phyloP scores from a whole-genome alignment of 2,329 filamentous ascomycete genomes.

The Stagonosporopsis tanaceti region DNA sequence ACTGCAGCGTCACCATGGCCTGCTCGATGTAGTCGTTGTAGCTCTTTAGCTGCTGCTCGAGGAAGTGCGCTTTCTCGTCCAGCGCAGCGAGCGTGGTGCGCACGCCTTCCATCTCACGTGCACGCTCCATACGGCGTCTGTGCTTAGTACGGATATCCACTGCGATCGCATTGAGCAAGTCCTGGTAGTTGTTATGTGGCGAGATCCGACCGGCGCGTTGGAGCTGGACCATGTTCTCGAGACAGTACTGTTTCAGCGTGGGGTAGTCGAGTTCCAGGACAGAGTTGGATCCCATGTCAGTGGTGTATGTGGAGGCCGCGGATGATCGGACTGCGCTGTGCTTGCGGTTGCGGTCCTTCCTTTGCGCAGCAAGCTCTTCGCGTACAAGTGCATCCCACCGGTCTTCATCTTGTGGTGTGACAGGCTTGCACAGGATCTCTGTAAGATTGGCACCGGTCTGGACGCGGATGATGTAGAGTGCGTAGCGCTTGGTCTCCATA shows the following conservation, averaged over 20 bases:
- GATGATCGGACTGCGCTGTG: slow-evolving; percentile 69
- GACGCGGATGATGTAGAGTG: slow-evolving; percentile 96
- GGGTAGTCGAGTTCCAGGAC: slow-evolving; percentile 92
- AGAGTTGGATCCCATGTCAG: slow-evolving; percentile 53
- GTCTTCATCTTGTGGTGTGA: slow-evolving; percentile 84
- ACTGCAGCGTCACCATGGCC: slow-evolving; percentile 95
- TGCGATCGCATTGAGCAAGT: slow-evolving; percentile 96
- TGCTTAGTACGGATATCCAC: slow-evolving; percentile 98
- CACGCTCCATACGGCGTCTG: slow-evolving; percentile 86
- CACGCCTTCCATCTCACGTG: slow-evolving; percentile 88
- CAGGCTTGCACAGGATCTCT: slow-evolving; percentile 92
- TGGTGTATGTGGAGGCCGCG: slow-evolving; percentile 83
- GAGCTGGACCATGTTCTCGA: slow-evolving; percentile 91
- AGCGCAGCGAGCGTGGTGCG: slow-evolving; percentile 77
- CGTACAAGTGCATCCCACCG: slow-evolving; percentile 83
- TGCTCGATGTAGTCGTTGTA: slow-evolving; percentile 99
- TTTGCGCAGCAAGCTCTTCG: slow-evolving; percentile 72
- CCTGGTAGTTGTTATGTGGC: slow-evolving; percentile 89
- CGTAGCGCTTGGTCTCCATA: slow-evolving; percentile 97
- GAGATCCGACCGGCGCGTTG: slow-evolving; percentile 89
- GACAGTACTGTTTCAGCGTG: slow-evolving; percentile 88
- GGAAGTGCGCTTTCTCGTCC: slow-evolving; percentile 86
- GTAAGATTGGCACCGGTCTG: slow-evolving; percentile 92
- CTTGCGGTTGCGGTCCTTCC: slow-evolving; percentile 60
- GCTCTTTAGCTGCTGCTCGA: slow-evolving; percentile 94